Evolutionary conservation across 495 filamentous ascomycete species (phyloP), one percentile per base, ranked within the genome.

Genomic region (Xylaria longipes): DNA sequence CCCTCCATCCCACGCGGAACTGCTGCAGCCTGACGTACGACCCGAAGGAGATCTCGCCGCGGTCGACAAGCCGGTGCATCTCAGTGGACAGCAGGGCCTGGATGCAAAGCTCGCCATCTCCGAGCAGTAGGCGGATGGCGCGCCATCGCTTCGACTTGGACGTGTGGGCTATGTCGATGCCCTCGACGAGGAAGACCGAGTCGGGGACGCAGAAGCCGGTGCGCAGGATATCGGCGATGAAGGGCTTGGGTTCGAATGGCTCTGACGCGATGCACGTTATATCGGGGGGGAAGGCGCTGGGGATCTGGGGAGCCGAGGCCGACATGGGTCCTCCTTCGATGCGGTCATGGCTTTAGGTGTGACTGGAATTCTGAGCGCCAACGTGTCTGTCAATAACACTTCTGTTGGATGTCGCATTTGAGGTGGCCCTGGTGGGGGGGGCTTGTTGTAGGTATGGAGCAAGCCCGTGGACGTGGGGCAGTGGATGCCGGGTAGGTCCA

Each of bases 131-230:
- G 7, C 80, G 68, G 7, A 83, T 65, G 7, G 77, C 72, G 22
- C 79, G 75, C 73, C 73, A 75, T 72, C 74, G 64, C 31, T 70
- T 66, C 8, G 68, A 80, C 54, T 45, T 68, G 14, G 56, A 82
- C 1, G 67, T 72, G 58, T 77, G 75, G 27, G 75, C 7, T 22
- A 67, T 39, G 14, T 85, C 82, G 52, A 85, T 70, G 35, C 70
- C 74, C 74, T 86, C 84, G 69, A 86, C 82, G 0, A 86, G 76
- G 22, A 86, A 84, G 25, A 85, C 62, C 0, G 82, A 83, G 25
- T 81, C 80, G 0, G 80, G 81, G 7, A 82, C 66, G 65, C 80
- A 84, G 56, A 75, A 77, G 22, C 76, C 68, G 27, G 82, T 82
- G 61, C 79, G 77, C 20, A 85, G 73, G 25, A 86, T 82, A 62